These are phyloP conservation scores for Melaleuca alternifolia DNA, from an alignment of 345 rosid species.

Conservation along the genomic window DNA sequence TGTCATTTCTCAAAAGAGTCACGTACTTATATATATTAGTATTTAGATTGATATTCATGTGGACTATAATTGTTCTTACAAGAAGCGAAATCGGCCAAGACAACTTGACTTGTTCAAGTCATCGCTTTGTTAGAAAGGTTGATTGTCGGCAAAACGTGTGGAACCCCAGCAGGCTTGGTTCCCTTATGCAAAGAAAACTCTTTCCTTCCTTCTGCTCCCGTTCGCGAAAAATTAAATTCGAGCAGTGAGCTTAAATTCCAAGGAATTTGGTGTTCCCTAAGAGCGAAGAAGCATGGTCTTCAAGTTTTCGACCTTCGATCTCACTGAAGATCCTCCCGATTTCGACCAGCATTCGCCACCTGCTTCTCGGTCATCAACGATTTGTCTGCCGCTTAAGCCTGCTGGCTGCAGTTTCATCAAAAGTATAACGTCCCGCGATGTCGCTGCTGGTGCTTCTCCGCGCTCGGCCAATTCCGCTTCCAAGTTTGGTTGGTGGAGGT, in stretches of 20 bases:
- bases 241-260: neutral
- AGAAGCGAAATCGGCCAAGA: too few species aligned
- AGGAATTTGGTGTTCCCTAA: neutral
- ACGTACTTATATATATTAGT: too few species aligned
- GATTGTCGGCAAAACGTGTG: too few species aligned
- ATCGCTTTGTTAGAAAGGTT: too few species aligned
- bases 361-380: neutral
- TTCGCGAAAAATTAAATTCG: too few species aligned
- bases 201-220: too few species aligned
- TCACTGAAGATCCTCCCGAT: neutral
- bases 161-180: too few species aligned
- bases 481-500: neutral
- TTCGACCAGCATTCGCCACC: neutral
- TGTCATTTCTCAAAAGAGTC: too few species aligned
- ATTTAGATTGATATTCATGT: too few species aligned
- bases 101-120: too few species aligned
- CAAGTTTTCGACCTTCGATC: neutral
- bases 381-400: neutral
- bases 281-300: neutral
- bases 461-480: neutral
- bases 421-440: neutral
- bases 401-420: neutral
- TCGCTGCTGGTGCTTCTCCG: neutral
- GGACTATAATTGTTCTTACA: too few species aligned
- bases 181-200: too few species aligned